phyloP scores from a whole-genome alignment of 2,329 filamentous ascomycete species.

The Fusarium albidum region DNA sequence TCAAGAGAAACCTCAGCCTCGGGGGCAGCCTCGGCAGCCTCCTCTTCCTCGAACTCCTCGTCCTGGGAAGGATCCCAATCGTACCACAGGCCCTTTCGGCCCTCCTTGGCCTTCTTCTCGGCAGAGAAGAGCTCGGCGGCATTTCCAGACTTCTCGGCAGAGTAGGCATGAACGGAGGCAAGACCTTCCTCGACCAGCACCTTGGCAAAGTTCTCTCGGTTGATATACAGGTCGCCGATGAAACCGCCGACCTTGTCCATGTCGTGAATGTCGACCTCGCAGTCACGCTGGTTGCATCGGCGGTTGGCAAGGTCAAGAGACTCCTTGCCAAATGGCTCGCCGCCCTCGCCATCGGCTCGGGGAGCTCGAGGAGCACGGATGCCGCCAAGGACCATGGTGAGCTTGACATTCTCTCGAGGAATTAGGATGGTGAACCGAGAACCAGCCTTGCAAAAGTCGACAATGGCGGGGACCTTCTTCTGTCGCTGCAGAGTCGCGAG shows the following conservation, averaged over 20 bases:
- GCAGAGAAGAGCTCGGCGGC: constrained; percentile 86
- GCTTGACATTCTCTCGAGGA: constrained; percentile 90
- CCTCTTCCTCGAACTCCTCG: constrained; percentile 63
- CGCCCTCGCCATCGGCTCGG: constrained; percentile 75
- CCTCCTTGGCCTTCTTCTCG: constrained; percentile 89
- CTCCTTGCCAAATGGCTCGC: constrained; percentile 95
- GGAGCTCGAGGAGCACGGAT: constrained; percentile 91
- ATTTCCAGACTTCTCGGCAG: constrained; percentile 94
- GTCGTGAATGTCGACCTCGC: constrained; percentile 93
- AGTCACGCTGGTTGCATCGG: constrained; percentile 91
- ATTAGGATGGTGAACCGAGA: constrained; percentile 93
- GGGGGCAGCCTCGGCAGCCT: constrained; percentile 59
- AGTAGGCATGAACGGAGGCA: constrained; percentile 91
- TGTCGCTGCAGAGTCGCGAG: constrained; percentile 87
- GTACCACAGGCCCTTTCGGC: constrained; percentile 87
- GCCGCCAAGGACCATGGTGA: constrained; percentile 93
- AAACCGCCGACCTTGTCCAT: constrained; percentile 98
- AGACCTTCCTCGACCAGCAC: constrained; percentile 92
- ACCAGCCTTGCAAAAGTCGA: constrained; percentile 98
- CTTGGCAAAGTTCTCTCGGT: constrained; percentile 96
- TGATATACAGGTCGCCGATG: constrained; percentile 92
- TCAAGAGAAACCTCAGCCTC: constrained; percentile 62
- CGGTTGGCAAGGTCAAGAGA: constrained; percentile 90
- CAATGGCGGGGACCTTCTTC: constrained; percentile 89
- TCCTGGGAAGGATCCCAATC: constrained; percentile 94